Conservation (phyloP, 371 early-diverging fungal genomes). For the Apophysomyces variabilis region DNA sequence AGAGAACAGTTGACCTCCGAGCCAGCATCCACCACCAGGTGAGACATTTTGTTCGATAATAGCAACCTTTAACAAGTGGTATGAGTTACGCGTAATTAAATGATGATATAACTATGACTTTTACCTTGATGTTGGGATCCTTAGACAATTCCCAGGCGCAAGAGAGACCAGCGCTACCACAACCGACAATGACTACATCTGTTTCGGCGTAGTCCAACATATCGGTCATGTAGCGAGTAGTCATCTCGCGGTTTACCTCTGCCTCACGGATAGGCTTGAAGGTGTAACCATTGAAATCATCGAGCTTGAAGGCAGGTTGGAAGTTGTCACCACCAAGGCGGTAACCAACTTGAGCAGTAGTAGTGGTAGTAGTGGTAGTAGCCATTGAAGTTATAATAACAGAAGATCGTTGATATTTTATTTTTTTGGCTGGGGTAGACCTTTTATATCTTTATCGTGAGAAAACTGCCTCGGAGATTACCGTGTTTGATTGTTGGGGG, state of each 20-base stretch:
- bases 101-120: neutral
- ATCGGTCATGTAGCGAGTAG: conserved; percentile 69
- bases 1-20: conserved; percentile 78
- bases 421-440: no score
- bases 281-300: conserved; percentile 44
- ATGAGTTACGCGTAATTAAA: neutral
- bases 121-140: conserved; percentile 52
- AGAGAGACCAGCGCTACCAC: conserved; percentile 64
- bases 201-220: conserved; percentile 69
- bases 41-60: conserved; percentile 71
- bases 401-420: no score
- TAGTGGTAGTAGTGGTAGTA: conserved; percentile 14
- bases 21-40: conserved; percentile 79
- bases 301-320: conserved; percentile 23
- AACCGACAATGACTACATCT: conserved; percentile 79
- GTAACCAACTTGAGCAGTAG: conserved; percentile 26
- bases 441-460: no score
- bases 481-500: no score
- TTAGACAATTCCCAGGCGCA: conserved; percentile 75
- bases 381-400: no score
- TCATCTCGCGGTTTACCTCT: conserved; percentile 77
- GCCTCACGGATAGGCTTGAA: conserved; percentile 70
- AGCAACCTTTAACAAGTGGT: conserved; percentile 53
- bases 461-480: no score
- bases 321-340: conserved; percentile 40